A percentile compares a stretch with the other conserved stretches of the same genome.
These are phyloP conservation scores for Mucor ambiguus DNA, from an alignment of 371 early-diverging fungal species.

Conservation along the genomic window DNA sequence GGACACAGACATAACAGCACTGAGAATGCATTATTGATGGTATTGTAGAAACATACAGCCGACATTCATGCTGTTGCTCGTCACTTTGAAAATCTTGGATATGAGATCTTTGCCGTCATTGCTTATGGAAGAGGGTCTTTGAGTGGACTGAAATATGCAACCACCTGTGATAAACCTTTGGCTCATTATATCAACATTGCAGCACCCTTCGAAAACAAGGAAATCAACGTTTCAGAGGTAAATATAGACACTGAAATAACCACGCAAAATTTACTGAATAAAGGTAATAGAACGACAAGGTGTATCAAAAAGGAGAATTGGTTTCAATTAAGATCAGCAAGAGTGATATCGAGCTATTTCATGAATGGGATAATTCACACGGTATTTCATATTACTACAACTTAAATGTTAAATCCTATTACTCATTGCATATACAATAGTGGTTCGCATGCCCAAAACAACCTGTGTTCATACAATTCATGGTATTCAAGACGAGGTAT, in stretches of 20 bases:
- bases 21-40: background rate
- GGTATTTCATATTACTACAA: slow-evolving; percentile 23
- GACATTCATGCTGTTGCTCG: slow-evolving; percentile 48
- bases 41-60: slow-evolving; percentile 36
- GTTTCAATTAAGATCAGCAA: slow-evolving; percentile 17
- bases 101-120: slow-evolving; percentile 52
- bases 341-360: slow-evolving; percentile 26
- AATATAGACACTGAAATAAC: background rate
- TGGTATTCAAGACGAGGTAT: slow-evolving; percentile 54
- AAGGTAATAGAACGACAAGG: background rate
- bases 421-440: slow-evolving; percentile 21
- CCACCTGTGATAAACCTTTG: slow-evolving; percentile 35
- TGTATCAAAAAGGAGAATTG: slow-evolving; percentile 19
- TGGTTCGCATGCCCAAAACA: slow-evolving; percentile 49
- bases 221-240: slow-evolving; percentile 1
- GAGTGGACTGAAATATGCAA: slow-evolving; percentile 54
- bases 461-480: slow-evolving; percentile 57
- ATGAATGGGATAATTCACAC: slow-evolving; percentile 37
- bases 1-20: background rate
- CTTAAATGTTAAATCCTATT: background rate
- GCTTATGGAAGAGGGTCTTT: slow-evolving; percentile 53
- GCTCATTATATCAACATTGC: slow-evolving; percentile 48
- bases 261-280: background rate
- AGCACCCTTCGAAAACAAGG: slow-evolving; percentile 35
- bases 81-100: slow-evolving; percentile 52